A percentile compares a stretch with the other conserved stretches of the same genome.
These are phyloP conservation scores for Naematelia aurantialba DNA, from an alignment of 768 basidiomycete species.

Conservation along the genomic window DNA sequence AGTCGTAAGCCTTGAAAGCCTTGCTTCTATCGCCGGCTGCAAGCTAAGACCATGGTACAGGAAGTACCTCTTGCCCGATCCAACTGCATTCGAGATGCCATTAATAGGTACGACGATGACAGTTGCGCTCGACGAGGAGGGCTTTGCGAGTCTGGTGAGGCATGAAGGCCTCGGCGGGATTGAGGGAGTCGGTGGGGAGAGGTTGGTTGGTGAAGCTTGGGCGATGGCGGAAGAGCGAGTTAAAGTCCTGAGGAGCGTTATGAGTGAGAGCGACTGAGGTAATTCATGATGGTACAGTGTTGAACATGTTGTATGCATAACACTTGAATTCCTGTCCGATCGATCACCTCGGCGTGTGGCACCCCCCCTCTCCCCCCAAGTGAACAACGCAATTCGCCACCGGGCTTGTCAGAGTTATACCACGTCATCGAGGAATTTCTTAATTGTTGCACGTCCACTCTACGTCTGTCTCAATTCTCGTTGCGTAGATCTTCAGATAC, in stretches of 20 bases:
- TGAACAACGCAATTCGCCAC: too few relatives aligned
- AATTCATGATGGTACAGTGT: neutral
- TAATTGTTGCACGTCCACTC: too few relatives aligned
- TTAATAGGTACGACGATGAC: slow-evolving; percentile 63
- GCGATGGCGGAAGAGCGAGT: slow-evolving; percentile 32
- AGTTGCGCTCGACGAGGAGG: slow-evolving; percentile 38
- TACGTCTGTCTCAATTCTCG: too few relatives aligned
- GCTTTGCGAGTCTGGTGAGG: slow-evolving; percentile 32
- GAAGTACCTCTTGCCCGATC: slow-evolving; percentile 65
- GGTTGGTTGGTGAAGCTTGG: slow-evolving; percentile 40
- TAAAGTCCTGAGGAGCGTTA: slow-evolving; percentile 25
- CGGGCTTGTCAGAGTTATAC: slow-evolving; percentile 2
- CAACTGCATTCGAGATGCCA: slow-evolving; percentile 83
- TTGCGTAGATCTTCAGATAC: too few relatives aligned
- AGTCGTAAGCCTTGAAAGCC: slow-evolving; percentile 58
- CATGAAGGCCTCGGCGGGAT: slow-evolving; percentile 44
- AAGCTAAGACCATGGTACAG: slow-evolving; percentile 49
- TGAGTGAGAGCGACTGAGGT: slow-evolving; percentile 20
- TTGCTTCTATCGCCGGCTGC: neutral
- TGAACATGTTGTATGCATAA: neutral
- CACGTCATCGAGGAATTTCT: slow-evolving; percentile 5
- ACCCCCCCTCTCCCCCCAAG: neutral
- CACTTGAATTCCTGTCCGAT: neutral
- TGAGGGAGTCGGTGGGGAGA: slow-evolving; percentile 38
- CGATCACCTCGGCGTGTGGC: neutral